Conservation (phyloP, 139 green algal species). For the Parachlorella kessleri region DNA sequence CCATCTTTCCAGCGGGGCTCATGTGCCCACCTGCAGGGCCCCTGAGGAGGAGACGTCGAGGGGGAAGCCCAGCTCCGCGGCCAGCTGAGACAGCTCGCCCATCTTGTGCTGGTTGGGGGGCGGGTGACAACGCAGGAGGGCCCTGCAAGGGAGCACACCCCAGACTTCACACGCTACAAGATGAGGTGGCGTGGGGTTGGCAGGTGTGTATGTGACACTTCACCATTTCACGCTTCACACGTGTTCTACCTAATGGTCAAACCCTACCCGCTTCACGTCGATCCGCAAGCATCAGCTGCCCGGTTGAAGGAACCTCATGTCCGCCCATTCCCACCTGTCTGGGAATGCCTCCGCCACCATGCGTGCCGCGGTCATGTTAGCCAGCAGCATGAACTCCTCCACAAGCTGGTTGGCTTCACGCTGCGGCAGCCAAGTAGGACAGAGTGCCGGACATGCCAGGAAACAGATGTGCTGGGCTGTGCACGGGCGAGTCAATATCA, state of each 20-base stretch:
- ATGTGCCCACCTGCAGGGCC: conserved; percentile 40
- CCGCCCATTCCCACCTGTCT: no score
- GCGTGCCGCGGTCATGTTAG: conserved; percentile 87
- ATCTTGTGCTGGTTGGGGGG: conserved; percentile 67
- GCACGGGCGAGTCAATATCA: no score
- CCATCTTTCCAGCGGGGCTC: no score
- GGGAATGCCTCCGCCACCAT: conserved; percentile 77
- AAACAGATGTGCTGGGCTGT: neutral
- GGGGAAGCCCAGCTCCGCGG: conserved; percentile 43
- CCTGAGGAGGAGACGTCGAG: conserved; percentile 60
- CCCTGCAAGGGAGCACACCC: conserved; percentile 7
- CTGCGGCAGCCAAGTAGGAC: neutral
- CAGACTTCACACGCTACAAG: no score
- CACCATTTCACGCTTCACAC: no score
- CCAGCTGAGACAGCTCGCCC: conserved; percentile 47
- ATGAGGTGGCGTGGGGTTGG: no score
- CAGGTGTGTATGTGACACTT: no score
- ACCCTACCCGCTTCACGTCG: no score
- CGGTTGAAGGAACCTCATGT: no score
- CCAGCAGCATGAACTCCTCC: conserved; percentile 99
- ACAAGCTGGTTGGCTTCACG: conserved; percentile 90
- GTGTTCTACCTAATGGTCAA: no score
- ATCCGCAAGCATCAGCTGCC: no score
- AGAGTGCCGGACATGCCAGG: neutral
- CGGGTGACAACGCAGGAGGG: conserved; percentile 75